Conservation (phyloP, 345 rosid species). For the Arabidopsis arenosa region DNA sequence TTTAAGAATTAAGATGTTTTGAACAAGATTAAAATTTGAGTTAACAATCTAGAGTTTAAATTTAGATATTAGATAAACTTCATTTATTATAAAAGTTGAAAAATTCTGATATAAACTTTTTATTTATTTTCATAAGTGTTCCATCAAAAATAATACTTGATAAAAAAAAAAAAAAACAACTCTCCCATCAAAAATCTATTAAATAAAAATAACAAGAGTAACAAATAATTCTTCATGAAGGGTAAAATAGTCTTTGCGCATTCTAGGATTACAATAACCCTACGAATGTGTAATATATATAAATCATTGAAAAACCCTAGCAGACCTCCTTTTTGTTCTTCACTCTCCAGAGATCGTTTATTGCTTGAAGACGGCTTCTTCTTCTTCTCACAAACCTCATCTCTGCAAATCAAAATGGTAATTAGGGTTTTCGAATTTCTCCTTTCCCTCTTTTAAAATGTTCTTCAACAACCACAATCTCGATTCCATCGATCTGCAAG, state of each 20-base stretch:
- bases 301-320: slow-evolving; percentile 7
- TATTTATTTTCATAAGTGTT: too few relatives aligned
- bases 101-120: too few relatives aligned
- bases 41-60: too few relatives aligned
- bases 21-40: too few relatives aligned
- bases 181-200: background rate
- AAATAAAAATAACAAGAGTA: background rate
- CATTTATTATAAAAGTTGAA: too few relatives aligned
- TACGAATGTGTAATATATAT: background rate
- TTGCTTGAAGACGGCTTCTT: slow-evolving; percentile 35
- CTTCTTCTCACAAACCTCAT: slow-evolving; percentile 12
- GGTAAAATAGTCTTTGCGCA: background rate
- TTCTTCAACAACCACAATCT: background rate
- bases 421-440: background rate
- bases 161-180: background rate
- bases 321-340: background rate
- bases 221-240: background rate
- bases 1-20: too few relatives aligned
- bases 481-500: background rate
- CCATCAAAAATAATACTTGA: background rate
- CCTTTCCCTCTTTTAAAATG: background rate
- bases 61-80: too few relatives aligned
- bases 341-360: slow-evolving; percentile 16
- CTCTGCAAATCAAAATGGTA: slow-evolving; percentile 43
- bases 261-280: background rate